phyloP scores from a whole-genome alignment of 208 protist species.

The Wallacemonas sp. region DNA sequence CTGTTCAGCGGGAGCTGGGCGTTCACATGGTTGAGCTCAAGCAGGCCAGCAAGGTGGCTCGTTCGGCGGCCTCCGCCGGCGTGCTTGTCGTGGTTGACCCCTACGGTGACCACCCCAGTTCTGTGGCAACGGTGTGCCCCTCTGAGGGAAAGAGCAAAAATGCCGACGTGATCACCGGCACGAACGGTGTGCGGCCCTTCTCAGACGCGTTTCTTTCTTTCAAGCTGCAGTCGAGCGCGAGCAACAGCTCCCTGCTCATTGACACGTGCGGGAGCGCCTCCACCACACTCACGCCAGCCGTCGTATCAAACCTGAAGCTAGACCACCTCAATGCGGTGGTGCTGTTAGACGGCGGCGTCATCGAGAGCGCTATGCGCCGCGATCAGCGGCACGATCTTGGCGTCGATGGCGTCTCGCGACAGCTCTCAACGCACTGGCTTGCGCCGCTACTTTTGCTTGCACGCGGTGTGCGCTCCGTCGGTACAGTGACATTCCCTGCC shows the following conservation, averaged over 20 bases:
- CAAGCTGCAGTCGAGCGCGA: conserved; percentile 22
- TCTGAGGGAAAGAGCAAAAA: conserved; percentile 32
- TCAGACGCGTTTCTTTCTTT: conserved; percentile 39
- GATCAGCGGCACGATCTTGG: conserved; percentile 48
- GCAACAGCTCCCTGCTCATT: conserved; percentile 13
- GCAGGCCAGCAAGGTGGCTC: conserved; percentile 13
- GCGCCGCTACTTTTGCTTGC: conserved; percentile 59
- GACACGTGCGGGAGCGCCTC: background rate
- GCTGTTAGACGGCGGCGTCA: conserved; percentile 45
- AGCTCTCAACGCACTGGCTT: conserved; percentile 35
- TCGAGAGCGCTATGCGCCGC: conserved; percentile 45
- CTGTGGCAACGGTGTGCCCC: conserved; percentile 31
- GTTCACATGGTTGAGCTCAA: conserved; percentile 41
- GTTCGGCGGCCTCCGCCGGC: background rate
- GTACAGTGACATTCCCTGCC: conserved; percentile 38
- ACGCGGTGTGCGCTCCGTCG: conserved; percentile 65
- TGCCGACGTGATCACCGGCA: conserved; percentile 44
- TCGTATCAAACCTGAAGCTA: conserved; percentile 39
- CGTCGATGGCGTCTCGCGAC: background rate
- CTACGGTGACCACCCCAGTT: conserved; percentile 53
- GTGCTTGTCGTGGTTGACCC: conserved; percentile 59
- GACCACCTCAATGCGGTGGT: conserved; percentile 48
- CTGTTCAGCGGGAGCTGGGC: conserved; percentile 65
- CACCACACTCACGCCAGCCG: conserved; percentile 20
- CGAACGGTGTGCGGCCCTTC: conserved; percentile 29